A percentile compares a stretch with the other conserved stretches of the same genome.
Evolutionary conservation across 2,329 filamentous ascomycete species (phyloP).

Genomic region (Colletotrichum tropicicola): DNA sequence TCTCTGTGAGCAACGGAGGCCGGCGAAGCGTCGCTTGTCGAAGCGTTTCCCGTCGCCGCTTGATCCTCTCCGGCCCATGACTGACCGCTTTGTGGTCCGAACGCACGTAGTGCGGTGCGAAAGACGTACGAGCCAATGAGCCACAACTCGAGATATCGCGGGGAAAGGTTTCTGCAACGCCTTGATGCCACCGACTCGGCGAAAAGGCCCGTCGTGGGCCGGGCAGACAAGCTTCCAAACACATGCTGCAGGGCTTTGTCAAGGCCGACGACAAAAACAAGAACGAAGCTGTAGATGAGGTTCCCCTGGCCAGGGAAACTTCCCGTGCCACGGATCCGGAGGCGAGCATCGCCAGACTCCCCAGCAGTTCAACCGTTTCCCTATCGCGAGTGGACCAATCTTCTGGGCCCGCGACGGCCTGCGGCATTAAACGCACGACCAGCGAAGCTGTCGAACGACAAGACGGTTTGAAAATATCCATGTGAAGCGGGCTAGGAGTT

Average conservation of each 20-base stretch:
- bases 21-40: conserved; percentile 13
- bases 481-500: conserved; percentile 24
- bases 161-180: neutral
- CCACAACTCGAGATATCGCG: neutral
- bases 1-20: conserved; percentile 2
- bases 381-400: neutral
- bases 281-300: conserved; percentile 1
- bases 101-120: too few species aligned
- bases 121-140: neutral
- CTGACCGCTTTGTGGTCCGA: neutral
- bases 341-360: neutral
- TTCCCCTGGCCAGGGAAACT: conserved; percentile 17
- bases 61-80: neutral
- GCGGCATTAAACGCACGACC: conserved; percentile 29
- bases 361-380: neutral
- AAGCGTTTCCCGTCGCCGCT: neutral
- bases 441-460: conserved; percentile 30
- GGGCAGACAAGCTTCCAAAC: conserved; percentile 16
- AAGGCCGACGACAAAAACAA: neutral
- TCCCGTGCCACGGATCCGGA: conserved; percentile 5
- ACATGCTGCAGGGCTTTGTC: neutral
- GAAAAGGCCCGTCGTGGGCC: neutral
- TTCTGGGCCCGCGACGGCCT: conserved; percentile 14
- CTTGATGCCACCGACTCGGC: neutral
- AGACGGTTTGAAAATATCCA: conserved; percentile 24